Conservation (phyloP, 2,329 filamentous ascomycete genomes). For the Penicillium aurantiogriseum region DNA sequence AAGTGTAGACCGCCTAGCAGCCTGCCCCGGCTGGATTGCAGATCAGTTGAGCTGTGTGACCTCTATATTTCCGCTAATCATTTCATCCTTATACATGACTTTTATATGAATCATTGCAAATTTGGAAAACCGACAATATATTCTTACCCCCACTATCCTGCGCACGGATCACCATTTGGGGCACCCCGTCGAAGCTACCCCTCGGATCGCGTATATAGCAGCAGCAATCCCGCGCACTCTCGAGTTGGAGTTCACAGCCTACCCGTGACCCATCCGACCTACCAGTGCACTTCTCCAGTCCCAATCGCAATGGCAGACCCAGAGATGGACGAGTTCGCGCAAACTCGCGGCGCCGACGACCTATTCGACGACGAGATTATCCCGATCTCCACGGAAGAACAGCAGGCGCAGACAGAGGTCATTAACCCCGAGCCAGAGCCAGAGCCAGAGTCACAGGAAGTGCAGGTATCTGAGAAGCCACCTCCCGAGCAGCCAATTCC, state of each 20-base stretch:
- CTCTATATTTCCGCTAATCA: neutral
- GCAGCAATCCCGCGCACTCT: constrained; percentile 11
- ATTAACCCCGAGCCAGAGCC: constrained; percentile 16
- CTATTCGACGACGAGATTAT: constrained; percentile 53
- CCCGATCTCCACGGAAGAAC: constrained; percentile 40
- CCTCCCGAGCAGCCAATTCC: constrained; percentile 18
- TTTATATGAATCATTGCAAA: neutral
- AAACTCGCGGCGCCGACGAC: constrained; percentile 51
- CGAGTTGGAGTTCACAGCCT: neutral
- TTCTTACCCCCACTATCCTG: constrained; percentile 9
- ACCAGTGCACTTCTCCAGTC: neutral
- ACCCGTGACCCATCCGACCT: neutral
- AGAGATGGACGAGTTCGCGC: constrained; percentile 49
- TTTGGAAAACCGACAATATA: neutral
- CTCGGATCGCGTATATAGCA: constrained; percentile 18
- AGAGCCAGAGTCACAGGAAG: constrained; percentile 12
- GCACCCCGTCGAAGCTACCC: constrained; percentile 21
- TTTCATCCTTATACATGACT: neutral
- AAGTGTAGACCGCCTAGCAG: constrained; percentile 1
- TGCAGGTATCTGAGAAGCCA: constrained; percentile 15
- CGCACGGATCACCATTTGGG: constrained; percentile 25
- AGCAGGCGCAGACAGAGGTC: constrained; percentile 26
- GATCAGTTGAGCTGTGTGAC: neutral
- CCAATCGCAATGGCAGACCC: constrained; percentile 17
- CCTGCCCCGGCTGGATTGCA: neutral